A percentile compares a stretch with the other conserved stretches of the same genome.
These are phyloP conservation scores for Erythrobasidium hasegawianum DNA, from an alignment of 1,284 basidiomycete species.

Conservation along the genomic window DNA sequence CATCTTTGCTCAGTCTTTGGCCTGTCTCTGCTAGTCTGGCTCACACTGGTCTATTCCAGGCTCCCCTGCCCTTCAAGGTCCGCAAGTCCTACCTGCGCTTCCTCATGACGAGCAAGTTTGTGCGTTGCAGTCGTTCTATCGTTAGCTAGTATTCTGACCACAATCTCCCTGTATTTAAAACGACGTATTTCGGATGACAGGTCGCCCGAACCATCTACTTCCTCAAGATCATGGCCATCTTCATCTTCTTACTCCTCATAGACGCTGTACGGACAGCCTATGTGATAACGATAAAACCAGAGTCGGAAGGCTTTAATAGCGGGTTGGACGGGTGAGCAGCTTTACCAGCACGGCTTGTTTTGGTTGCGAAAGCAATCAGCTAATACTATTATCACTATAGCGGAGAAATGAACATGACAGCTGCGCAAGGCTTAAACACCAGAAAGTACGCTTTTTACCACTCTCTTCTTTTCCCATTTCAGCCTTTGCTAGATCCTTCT, in stretches of 20 bases:
- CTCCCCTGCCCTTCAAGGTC: conserved; percentile 27
- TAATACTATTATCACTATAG: background rate
- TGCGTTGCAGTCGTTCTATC: conserved; percentile 2
- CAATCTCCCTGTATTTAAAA: no score
- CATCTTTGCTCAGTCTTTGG: background rate
- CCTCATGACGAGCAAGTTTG: conserved; percentile 26
- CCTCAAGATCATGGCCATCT: conserved; percentile 28
- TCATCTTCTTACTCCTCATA: conserved; percentile 28
- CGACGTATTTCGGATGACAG: no score
- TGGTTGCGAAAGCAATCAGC: background rate
- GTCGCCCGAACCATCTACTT: conserved; percentile 21
- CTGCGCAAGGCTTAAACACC: conserved; percentile 10
- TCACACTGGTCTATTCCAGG: conserved; percentile 5
- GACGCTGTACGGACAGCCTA: conserved; percentile 30
- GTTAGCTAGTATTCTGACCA: no score
- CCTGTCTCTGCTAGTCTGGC: no score
- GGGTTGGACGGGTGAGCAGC: conserved; percentile 25
- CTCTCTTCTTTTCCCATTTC: background rate
- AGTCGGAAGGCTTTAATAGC: conserved; percentile 18
- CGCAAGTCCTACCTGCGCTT: conserved; percentile 32
- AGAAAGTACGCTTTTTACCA: conserved; percentile 10
- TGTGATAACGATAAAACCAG: conserved; percentile 20
- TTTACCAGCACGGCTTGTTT: background rate
- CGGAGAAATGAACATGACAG: conserved; percentile 26
- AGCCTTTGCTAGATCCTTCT: background rate